Conservation (phyloP, 2,329 filamentous ascomycete genomes). For the Elsinoe australis region DNA sequence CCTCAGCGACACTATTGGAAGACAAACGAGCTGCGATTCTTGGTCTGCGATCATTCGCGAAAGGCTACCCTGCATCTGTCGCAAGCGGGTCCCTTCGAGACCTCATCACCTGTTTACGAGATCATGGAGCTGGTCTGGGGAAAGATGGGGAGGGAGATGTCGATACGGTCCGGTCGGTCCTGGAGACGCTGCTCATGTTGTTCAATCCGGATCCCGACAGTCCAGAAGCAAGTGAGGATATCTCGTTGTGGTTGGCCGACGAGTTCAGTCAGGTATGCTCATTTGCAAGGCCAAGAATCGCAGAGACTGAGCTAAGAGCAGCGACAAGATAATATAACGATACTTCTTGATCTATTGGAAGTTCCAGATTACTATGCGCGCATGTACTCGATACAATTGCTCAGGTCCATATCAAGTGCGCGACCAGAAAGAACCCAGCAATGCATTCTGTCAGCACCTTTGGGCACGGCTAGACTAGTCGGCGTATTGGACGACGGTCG, state of each 20-base stretch:
- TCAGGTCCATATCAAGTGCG: slow-evolving; percentile 76
- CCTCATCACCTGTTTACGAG: slow-evolving; percentile 74
- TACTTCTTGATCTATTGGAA: slow-evolving; percentile 83
- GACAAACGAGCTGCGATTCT: slow-evolving; percentile 89
- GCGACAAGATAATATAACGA: slow-evolving; percentile 90
- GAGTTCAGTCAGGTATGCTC: slow-evolving; percentile 78
- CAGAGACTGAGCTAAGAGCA: slow-evolving; percentile 47
- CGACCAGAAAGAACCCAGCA: slow-evolving; percentile 89
- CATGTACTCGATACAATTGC: slow-evolving; percentile 81
- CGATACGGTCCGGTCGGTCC: slow-evolving; percentile 87
- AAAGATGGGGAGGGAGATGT: slow-evolving; percentile 53
- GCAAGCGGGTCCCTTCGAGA: slow-evolving; percentile 86
- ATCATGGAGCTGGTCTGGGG: slow-evolving; percentile 51
- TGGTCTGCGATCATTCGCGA: slow-evolving; percentile 89
- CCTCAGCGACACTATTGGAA: slow-evolving; percentile 84
- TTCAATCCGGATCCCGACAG: slow-evolving; percentile 63
- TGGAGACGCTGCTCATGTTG: slow-evolving; percentile 92
- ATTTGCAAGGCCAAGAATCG: slow-evolving; percentile 2
- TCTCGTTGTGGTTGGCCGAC: slow-evolving; percentile 90
- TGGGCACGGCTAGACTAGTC: slow-evolving; percentile 82
- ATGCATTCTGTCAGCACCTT: slow-evolving; percentile 79
- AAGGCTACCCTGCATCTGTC: slow-evolving; percentile 91
- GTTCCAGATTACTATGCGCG: slow-evolving; percentile 63
- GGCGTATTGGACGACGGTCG: slow-evolving; percentile 73
- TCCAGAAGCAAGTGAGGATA: slow-evolving; percentile 89